Evolutionary conservation across 257 asterid genomes (phyloP).

Genomic region (Scutellaria minor): DNA sequence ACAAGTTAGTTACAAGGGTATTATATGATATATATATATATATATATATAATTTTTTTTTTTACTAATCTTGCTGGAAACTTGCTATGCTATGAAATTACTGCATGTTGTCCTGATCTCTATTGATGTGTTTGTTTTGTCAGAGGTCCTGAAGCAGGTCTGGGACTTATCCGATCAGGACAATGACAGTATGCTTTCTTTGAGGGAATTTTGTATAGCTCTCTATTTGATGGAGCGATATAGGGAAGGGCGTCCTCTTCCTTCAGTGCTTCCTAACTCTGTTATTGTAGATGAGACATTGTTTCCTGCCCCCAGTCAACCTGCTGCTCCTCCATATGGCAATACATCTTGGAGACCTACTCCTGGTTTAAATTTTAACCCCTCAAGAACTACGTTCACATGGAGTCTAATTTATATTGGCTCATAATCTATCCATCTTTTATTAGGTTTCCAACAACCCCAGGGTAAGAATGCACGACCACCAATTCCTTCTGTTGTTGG

Average conservation of each 20-base stretch:
- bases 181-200: conserved; percentile 94
- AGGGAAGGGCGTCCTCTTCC: conserved; percentile 95
- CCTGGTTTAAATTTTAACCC: conserved; percentile 54
- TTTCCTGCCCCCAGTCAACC: conserved; percentile 61
- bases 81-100: conserved; percentile 6
- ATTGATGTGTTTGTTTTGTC: conserved; percentile 43
- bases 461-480: conserved; percentile 55
- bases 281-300: conserved; percentile 65
- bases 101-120: conserved; percentile 34
- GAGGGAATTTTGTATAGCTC: conserved; percentile 91
- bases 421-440: conserved; percentile 29
- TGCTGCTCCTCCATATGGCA: conserved; percentile 52
- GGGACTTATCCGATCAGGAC: conserved; percentile 99
- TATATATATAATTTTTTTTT: not conserved
- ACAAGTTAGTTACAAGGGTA: no score
- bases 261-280: conserved; percentile 63
- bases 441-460: conserved; percentile 73
- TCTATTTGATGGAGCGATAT: conserved; percentile 90
- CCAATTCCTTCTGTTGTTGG: conserved; percentile 59
- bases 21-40: no score
- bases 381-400: conserved; percentile 20
- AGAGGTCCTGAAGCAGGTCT: conserved; percentile 96
- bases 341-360: conserved; percentile 68
- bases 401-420: conserved; percentile 3
- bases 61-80: conserved; percentile 19